These are phyloP conservation scores for Lactarius tabidus DNA, from an alignment of 768 basidiomycete species.

Conservation along the genomic window DNA sequence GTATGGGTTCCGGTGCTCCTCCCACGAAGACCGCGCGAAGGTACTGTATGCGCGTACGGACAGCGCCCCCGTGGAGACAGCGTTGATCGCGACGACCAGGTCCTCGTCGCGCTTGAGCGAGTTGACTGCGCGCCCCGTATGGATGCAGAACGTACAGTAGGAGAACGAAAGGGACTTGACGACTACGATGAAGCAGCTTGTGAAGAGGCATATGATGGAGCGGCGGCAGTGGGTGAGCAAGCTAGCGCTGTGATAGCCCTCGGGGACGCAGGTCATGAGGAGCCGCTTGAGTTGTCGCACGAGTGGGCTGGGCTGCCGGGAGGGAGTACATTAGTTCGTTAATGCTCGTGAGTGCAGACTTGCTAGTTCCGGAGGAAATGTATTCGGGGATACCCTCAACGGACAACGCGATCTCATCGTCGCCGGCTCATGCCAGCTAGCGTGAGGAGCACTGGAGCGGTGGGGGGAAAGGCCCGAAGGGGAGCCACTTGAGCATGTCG, in stretches of 20 bases:
- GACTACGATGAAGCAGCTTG: not conserved
- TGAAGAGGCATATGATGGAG: constrained; percentile 1
- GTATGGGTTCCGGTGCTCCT: not conserved
- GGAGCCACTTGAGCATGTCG: constrained; percentile 5
- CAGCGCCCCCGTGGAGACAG: not conserved
- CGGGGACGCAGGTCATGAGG: constrained; percentile 3
- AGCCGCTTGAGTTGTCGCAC: constrained; percentile 1
- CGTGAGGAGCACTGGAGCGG: not conserved
- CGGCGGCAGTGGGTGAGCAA: not conserved
- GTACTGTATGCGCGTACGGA: constrained; percentile 7
- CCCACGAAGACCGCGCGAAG: not conserved
- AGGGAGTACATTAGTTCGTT: not conserved
- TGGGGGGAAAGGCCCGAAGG: not conserved
- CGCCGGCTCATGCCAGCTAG: not conserved
- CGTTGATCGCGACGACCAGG: constrained; percentile 2
- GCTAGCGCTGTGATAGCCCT: not conserved
- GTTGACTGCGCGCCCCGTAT: constrained; percentile 9
- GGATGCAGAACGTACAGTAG: not conserved
- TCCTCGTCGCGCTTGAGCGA: constrained; percentile 11
- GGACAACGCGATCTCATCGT: constrained; percentile 13
- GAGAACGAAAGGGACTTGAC: not conserved
- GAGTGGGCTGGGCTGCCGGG: not conserved
- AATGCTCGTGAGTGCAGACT: not conserved
- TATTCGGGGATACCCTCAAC: constrained; percentile 17
- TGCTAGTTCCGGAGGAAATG: constrained; percentile 1